These are phyloP conservation scores for Uncinocarpus reesii DNA, from an alignment of 2,329 filamentous ascomycete species.

Conservation along the genomic window DNA sequence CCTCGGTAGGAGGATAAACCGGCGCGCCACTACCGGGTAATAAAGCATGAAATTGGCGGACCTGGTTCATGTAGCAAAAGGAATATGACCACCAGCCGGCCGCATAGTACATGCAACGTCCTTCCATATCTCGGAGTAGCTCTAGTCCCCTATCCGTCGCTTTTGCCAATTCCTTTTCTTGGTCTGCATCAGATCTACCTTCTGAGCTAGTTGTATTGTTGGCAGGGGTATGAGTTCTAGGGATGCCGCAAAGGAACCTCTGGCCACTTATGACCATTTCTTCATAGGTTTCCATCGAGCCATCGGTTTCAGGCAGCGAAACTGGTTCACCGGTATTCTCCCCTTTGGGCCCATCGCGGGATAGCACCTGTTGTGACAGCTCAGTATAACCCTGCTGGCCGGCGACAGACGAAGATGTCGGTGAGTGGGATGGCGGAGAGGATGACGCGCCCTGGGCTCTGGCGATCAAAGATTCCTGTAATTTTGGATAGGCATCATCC, in stretches of 20 bases:
- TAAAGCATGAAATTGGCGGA: slow-evolving; percentile 83
- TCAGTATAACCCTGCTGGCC: slow-evolving; percentile 13
- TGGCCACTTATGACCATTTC: slow-evolving; percentile 59
- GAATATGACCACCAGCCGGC: slow-evolving; percentile 94
- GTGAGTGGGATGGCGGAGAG: slow-evolving; percentile 13
- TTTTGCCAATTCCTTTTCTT: slow-evolving; percentile 67
- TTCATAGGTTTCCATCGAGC: slow-evolving; percentile 58
- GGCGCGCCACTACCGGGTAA: slow-evolving; percentile 58
- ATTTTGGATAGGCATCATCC: slow-evolving; percentile 54
- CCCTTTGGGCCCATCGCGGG: slow-evolving; percentile 37
- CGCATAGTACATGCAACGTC: slow-evolving; percentile 69
- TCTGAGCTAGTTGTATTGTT: slow-evolving; percentile 57
- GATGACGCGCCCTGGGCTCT: slow-evolving; percentile 19
- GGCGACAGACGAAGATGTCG: slow-evolving; percentile 3
- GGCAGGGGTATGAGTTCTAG: slow-evolving; percentile 53
- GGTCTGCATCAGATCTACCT: slow-evolving; percentile 45
- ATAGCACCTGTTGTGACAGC: slow-evolving; percentile 18
- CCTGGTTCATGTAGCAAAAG: slow-evolving; percentile 80
- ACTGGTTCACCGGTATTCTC: slow-evolving; percentile 53
- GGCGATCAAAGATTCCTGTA: slow-evolving; percentile 26
- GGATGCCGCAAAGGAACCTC: slow-evolving; percentile 76
- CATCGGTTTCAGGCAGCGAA: slow-evolving; percentile 51
- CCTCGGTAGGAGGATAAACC: slow-evolving; percentile 61
- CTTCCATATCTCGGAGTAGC: slow-evolving; percentile 65
- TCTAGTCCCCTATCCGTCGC: slow-evolving; percentile 72